Conservation (phyloP, 2,329 filamentous ascomycete genomes). For the Orbilia brochopaga region DNA sequence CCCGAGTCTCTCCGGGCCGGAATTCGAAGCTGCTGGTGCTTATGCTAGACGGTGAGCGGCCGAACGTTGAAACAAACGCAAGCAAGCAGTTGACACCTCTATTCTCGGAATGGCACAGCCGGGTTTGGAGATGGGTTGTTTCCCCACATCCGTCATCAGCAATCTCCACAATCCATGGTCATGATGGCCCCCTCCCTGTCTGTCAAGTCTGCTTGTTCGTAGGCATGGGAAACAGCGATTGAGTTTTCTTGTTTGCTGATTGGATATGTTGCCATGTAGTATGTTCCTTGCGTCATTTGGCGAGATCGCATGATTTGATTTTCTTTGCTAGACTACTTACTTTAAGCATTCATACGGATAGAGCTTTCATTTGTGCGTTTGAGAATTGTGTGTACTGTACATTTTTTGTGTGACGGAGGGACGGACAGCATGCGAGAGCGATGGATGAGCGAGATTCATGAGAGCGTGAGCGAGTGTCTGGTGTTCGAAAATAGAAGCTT, state of each 20-base stretch:
- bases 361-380: not conserved
- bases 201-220: too few species aligned
- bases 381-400: not conserved
- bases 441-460: not conserved
- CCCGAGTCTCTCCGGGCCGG: constrained; percentile 46
- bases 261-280: not conserved
- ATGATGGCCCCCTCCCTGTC: too few species aligned
- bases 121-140: not conserved
- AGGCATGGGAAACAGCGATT: constrained; percentile 23
- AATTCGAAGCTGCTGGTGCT: constrained; percentile 28
- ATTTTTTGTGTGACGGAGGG: not conserved
- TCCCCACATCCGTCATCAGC: not conserved
- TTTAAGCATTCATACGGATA: constrained; percentile 3
- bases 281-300: not conserved
- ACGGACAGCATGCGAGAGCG: not conserved
- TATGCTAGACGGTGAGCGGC: constrained; percentile 37
- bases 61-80: constrained; percentile 6
- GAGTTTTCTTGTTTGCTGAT: not conserved
- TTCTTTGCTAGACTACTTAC: constrained; percentile 10
- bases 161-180: too few species aligned
- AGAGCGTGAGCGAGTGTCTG: constrained; percentile 22
- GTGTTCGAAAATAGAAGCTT: constrained; percentile 10
- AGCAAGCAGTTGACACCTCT: not conserved
- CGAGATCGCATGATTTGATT: constrained; percentile 7
- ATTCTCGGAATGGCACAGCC: constrained; percentile 7